Evolutionary conservation across 2,329 filamentous ascomycete species (phyloP).

Genomic region (Penicillium sp.): DNA sequence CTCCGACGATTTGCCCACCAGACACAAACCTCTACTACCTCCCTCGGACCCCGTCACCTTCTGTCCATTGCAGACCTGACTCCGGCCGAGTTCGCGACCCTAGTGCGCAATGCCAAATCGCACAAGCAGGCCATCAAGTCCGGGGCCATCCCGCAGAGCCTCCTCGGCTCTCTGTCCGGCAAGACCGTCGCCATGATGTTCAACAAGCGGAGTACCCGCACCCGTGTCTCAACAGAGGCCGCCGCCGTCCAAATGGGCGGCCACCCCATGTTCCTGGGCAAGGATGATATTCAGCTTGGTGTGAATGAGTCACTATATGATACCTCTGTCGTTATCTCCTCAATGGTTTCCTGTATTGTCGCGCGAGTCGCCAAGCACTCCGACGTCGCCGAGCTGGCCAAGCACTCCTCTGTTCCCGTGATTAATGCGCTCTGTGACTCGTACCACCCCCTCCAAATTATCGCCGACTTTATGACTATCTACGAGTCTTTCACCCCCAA

Average conservation of each 20-base stretch:
- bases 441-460: constrained; percentile 90
- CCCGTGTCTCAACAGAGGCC: constrained; percentile 88
- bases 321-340: constrained; percentile 89
- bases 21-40: constrained; percentile 43
- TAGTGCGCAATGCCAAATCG: constrained; percentile 77
- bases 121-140: constrained; percentile 78
- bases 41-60: constrained; percentile 74
- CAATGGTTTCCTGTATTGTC: constrained; percentile 82
- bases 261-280: constrained; percentile 93
- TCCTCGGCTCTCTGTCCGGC: constrained; percentile 65
- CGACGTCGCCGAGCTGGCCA: constrained; percentile 69
- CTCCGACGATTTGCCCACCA: constrained; percentile 37
- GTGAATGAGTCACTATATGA: constrained; percentile 94
- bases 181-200: constrained; percentile 94
- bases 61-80: constrained; percentile 88
- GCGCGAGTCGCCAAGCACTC: constrained; percentile 74
- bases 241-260: constrained; percentile 87
- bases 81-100: constrained; percentile 71
- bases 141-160: constrained; percentile 57
- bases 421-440: constrained; percentile 87
- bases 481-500: constrained; percentile 68
- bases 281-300: constrained; percentile 93
- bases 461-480: constrained; percentile 92
- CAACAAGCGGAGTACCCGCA: constrained; percentile 91
- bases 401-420: constrained; percentile 73